Conservation (phyloP, 2,329 filamentous ascomycete genomes). For the Ceratocystis ficicola region DNA sequence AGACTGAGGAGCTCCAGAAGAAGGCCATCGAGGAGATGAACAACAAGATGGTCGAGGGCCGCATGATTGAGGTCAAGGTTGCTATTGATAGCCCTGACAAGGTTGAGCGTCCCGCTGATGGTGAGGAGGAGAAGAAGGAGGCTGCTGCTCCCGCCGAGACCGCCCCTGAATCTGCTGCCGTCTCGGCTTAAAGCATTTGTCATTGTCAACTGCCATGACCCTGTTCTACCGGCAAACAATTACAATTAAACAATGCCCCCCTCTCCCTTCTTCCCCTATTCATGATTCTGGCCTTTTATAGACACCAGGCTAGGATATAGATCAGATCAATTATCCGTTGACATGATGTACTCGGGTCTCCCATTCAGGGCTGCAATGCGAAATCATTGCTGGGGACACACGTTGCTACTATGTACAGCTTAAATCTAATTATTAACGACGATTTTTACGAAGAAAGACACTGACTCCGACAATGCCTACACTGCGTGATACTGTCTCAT, state of each 20-base stretch:
- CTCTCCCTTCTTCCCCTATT: neutral
- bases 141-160: neutral
- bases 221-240: slow-evolving; percentile 12
- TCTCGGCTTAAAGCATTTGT: slow-evolving; percentile 13
- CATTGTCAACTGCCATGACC: slow-evolving; percentile 7
- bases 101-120: slow-evolving; percentile 70
- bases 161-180: slow-evolving; percentile 6
- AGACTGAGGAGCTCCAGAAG: slow-evolving; percentile 89
- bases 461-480: neutral
- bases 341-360: neutral
- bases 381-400: slow-evolving; percentile 14
- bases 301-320: slow-evolving; percentile 1
- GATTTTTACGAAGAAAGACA: slow-evolving; percentile 20
- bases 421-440: slow-evolving; percentile 23
- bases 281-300: neutral
- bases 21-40: slow-evolving; percentile 98
- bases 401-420: slow-evolving; percentile 11
- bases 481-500: neutral
- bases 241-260: neutral
- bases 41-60: slow-evolving; percentile 96
- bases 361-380: slow-evolving; percentile 11
- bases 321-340: slow-evolving; percentile 3
- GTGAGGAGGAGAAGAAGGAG: slow-evolving; percentile 28
- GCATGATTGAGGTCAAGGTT: slow-evolving; percentile 99
- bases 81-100: slow-evolving; percentile 99